Percentiles rank a stretch among this genome's conserved stretches.
These are phyloP conservation scores for Carex pumila DNA, from an alignment of 176 grass and related monocot species.

Conservation along the genomic window DNA sequence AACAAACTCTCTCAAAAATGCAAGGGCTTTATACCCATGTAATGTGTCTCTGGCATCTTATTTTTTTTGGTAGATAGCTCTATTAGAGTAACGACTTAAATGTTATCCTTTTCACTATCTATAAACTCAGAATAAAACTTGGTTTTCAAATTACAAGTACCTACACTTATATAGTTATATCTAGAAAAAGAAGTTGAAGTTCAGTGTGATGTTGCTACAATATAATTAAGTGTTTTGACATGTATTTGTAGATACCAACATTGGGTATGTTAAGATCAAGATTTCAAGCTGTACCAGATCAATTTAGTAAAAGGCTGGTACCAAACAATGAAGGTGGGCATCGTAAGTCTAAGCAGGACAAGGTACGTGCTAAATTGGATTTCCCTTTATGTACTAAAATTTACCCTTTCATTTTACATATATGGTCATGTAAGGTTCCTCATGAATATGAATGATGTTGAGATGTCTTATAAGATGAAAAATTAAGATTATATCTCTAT, in stretches of 20 bases:
- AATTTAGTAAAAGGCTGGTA: conserved; percentile 56
- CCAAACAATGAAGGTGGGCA: conserved; percentile 3
- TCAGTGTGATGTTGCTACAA: not conserved
- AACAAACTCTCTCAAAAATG: not conserved
- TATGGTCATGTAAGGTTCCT: too few relatives aligned
- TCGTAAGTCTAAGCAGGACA: not conserved
- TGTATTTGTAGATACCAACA: conserved; percentile 65
- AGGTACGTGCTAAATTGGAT: not conserved
- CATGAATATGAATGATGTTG: not conserved
- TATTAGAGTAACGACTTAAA: not conserved
- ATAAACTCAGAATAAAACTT: not conserved
- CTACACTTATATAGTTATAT: not conserved
- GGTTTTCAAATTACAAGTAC: not conserved
- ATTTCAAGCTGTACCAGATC: conserved; percentile 55
- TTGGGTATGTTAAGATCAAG: conserved; percentile 94
- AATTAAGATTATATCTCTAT: not conserved
- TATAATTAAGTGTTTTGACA: conserved; percentile 22
- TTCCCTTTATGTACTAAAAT: conserved; percentile 6
- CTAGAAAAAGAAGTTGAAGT: not conserved
- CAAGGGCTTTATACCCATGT: not conserved
- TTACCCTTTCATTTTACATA: not conserved
- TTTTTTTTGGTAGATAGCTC: not conserved
- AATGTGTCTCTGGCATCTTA: not conserved
- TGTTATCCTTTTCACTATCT: not conserved
- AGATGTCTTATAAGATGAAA: not conserved